A percentile compares a stretch with the other conserved stretches of the same genome.
Conservation (phyloP, 2,329 filamentous ascomycete species). For the Dryadomyces sulphureus region DNA sequence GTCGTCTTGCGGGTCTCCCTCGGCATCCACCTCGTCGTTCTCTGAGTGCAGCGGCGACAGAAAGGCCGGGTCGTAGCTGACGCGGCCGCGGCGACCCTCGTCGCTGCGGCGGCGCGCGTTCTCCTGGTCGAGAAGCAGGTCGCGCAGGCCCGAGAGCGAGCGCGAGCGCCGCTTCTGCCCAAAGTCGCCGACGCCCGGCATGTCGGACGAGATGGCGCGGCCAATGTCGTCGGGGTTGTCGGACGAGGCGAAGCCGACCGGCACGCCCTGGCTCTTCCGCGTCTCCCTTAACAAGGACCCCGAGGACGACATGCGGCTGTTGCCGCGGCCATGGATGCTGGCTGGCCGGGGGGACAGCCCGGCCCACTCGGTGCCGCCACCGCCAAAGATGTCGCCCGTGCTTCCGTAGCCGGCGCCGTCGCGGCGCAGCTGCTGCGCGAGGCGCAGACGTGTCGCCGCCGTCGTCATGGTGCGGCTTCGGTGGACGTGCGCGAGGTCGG, state of each 20-base stretch:
- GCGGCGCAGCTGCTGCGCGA: conserved; percentile 17
- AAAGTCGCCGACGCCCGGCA: conserved; percentile 14
- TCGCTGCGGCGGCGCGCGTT: conserved; percentile 39
- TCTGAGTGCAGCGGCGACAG: conserved; percentile 35
- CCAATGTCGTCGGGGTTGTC: conserved; percentile 41
- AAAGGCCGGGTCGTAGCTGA: conserved; percentile 38
- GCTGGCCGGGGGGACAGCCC: conserved; percentile 47
- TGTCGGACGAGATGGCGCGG: conserved; percentile 45
- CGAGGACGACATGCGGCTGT: conserved; percentile 17
- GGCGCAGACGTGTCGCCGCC: conserved; percentile 23
- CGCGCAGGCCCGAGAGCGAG: conserved; percentile 40
- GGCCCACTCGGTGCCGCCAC: conserved; percentile 27
- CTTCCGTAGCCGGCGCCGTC: conserved; percentile 12
- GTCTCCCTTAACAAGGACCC: background rate
- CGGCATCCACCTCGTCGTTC: conserved; percentile 8
- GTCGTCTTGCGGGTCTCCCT: background rate
- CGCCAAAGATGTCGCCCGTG: conserved; percentile 14
- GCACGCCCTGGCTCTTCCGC: too few relatives aligned
- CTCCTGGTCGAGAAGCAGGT: conserved; percentile 19
- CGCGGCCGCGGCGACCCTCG: conserved; percentile 50
- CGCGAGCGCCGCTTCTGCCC: conserved; percentile 39
- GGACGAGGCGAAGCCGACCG: too few relatives aligned
- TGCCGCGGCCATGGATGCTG: conserved; percentile 40
- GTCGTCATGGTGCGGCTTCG: conserved; percentile 24
- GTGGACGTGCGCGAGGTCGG: background rate